These are phyloP conservation scores for Begonia peltatifolia DNA, from an alignment of 306 rosid genomes.

Conservation along the genomic window DNA sequence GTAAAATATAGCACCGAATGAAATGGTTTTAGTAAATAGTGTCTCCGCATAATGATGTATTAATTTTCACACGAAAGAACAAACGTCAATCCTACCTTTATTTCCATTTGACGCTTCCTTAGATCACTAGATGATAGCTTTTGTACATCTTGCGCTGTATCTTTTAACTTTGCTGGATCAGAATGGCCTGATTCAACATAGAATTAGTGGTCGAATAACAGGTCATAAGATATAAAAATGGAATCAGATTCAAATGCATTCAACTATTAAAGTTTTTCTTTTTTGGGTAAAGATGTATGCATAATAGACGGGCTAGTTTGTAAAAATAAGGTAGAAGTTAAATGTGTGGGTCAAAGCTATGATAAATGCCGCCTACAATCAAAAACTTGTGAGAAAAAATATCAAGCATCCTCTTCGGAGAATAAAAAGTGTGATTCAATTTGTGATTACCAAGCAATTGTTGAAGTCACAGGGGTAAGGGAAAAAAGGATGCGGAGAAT, in stretches of 20 bases:
- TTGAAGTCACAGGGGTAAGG: neutral
- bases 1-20: too few relatives aligned
- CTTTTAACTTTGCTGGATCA: constrained; percentile 60
- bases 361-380: neutral
- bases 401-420: neutral
- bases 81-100: constrained; percentile 30
- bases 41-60: too few relatives aligned
- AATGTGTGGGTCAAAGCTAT: neutral
- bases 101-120: constrained; percentile 41
- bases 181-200: constrained; percentile 45
- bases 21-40: too few relatives aligned
- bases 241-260: neutral
- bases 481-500: neutral
- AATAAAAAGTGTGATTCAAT: neutral
- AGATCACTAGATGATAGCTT: constrained; percentile 34
- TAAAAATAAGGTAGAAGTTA: neutral
- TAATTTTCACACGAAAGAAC: too few relatives aligned
- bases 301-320: neutral
- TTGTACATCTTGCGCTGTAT: constrained; percentile 37
- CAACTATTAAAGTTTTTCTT: neutral
- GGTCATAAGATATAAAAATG: too few relatives aligned
- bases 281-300: neutral
- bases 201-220: too few relatives aligned
- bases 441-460: neutral
- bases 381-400: neutral